Evolutionary conservation across 1,139 yeast species (phyloP), one percentile per base, ranked within the genome.

Genomic region (Sugiyamaella pinicola): DNA sequence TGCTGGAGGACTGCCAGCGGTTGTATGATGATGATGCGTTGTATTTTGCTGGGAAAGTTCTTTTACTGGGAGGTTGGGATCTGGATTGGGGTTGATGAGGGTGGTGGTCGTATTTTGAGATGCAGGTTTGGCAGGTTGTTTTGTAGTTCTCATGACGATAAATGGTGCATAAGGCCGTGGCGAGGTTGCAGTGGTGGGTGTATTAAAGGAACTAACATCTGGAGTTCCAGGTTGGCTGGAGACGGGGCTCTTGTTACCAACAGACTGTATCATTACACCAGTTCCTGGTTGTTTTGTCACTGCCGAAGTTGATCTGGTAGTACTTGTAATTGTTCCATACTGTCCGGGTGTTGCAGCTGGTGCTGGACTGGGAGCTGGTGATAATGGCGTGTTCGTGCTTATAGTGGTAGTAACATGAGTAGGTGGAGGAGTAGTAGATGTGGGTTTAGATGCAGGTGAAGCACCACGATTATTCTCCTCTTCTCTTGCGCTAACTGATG

Each of bases 121-220:
- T 19, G 37, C n/a, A 10, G 44, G 40, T 10, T 13, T 43, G 7
- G 48, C 47, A 4, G 50, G 49, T 35, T 52, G 52, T 24, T 49
- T 48, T n/a, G 49, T 31, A 12, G 52, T 42, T 37, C 47, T 38
- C 53, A 53, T 53, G 35, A 53, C 55, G 13, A 49, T 46, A 47
- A 53, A 53, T 15, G 55, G 53, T 12, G 52, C 42, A 35, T 49
- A 52, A n/a, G 49, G 41, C 4, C 35, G 35, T 3, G 35, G 35
- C 7, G 35, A 12, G 46, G 41, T 26, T 10, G 33, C n/a, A n/a
- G 52, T 4, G 2, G 37, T 24, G 4, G 51, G 2, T 6, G 47
- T 10, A 37, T n/a, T 13, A 28, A 22, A 13, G 15, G 26, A 29
- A 31, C 10, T 19, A 7, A 6, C 35, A 13, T 31, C 35, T 24